These are phyloP conservation scores for Talaromyces atroroseus DNA, from an alignment of 2,329 filamentous ascomycete genomes.

Conservation along the genomic window DNA sequence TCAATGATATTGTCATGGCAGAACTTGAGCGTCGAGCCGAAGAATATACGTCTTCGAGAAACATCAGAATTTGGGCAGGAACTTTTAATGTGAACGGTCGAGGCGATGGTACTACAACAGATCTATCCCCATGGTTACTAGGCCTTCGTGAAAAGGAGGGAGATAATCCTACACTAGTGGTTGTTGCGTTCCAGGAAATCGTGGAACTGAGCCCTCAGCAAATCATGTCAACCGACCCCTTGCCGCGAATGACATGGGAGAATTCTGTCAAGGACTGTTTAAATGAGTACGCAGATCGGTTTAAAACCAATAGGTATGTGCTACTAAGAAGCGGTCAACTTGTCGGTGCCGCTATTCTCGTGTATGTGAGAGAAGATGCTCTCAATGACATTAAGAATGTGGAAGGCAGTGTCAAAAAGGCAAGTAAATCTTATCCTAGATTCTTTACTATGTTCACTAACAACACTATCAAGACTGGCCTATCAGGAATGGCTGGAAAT, in stretches of 20 bases:
- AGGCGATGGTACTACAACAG: constrained; percentile 68
- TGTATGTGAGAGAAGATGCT: constrained; percentile 77
- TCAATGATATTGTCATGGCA: constrained; percentile 79
- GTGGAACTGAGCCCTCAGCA: constrained; percentile 97
- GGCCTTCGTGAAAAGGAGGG: constrained; percentile 50
- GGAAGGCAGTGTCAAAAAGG: constrained; percentile 90
- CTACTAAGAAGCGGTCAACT: constrained; percentile 86
- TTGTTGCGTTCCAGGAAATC: constrained; percentile 94
- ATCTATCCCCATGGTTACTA: constrained; percentile 81
- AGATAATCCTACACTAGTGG: constrained; percentile 74
- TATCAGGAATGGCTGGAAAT: constrained; percentile 96
- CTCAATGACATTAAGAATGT: constrained; percentile 89
- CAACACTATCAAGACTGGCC: constrained; percentile 56
- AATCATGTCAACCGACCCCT: constrained; percentile 97
- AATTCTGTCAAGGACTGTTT: constrained; percentile 69
- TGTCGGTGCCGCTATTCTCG: constrained; percentile 84
- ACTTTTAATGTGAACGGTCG: constrained; percentile 95
- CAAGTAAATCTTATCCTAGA: constrained; percentile 17
- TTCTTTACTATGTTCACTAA: neutral
- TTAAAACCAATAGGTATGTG: constrained; percentile 74
- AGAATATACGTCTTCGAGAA: constrained; percentile 70
- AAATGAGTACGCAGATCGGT: constrained; percentile 62
- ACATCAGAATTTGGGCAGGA: constrained; percentile 75
- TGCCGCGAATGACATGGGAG: constrained; percentile 81
- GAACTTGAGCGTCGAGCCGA: constrained; percentile 62